phyloP scores from a whole-genome alignment of 2,329 filamentous ascomycete genomes.

The Fusarium mundagurra region DNA sequence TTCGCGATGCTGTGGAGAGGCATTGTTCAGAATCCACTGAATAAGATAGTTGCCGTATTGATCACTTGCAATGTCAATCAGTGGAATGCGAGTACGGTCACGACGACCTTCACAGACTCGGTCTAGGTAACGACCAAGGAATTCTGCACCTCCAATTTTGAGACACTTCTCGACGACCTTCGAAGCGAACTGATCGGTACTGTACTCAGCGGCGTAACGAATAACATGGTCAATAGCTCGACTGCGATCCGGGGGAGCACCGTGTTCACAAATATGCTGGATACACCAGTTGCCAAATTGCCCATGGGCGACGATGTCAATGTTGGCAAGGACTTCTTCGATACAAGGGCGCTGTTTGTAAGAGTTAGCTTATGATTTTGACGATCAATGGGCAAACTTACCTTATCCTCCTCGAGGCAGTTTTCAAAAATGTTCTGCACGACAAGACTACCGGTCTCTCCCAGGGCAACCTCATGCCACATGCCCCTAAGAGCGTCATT shows the following conservation, averaged over 20 bases:
- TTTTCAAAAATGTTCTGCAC: constrained; percentile 99
- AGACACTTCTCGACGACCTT: constrained; percentile 99
- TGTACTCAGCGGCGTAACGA: constrained; percentile 92
- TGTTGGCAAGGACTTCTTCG: constrained; percentile 93
- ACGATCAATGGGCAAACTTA: constrained; percentile 51
- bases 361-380: constrained; percentile 22
- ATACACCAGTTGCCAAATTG: constrained; percentile 99
- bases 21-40: constrained; percentile 94
- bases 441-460: constrained; percentile 96
- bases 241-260: constrained; percentile 87
- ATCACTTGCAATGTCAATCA: constrained; percentile 98
- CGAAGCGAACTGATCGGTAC: constrained; percentile 98
- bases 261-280: constrained; percentile 98
- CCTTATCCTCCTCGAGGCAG: constrained; percentile 98
- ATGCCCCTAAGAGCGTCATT: constrained; percentile 94
- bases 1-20: constrained; percentile 87
- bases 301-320: constrained; percentile 95
- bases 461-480: constrained; percentile 98
- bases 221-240: constrained; percentile 96
- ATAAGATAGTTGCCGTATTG: constrained; percentile 99
- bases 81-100: constrained; percentile 92
- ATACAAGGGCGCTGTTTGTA: constrained; percentile 86
- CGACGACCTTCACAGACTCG: constrained; percentile 91
- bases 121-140: constrained; percentile 90
- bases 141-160: constrained; percentile 92